Base-by-base conservation (phyloP, 805 yeast genomes). In the Torulaspora maleeae region DNA sequence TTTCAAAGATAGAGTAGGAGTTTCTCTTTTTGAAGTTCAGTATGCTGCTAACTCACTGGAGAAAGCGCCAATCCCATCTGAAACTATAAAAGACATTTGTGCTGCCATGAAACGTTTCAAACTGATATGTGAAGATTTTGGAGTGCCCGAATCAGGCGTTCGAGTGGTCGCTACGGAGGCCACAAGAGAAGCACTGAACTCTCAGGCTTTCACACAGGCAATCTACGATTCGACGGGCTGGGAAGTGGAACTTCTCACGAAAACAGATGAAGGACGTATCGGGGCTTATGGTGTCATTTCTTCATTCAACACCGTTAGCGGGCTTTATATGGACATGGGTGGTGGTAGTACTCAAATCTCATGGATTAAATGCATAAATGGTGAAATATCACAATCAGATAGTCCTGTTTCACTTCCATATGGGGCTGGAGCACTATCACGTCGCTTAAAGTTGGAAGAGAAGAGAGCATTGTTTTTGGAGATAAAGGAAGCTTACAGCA, bases 211-310 rank as follows among this genome's bases (percentile, higher is more conserved):
- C 54, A 70, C 80, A 33, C 72, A 72, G 16, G 76, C 79, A 4
- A 75, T 84, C 24, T 71, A 63, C 40, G 70, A 74, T n/a, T 75
- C 79, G 1, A 76, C 85, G 0, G 82, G 81, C 3, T 82, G 89
- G 87, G 72, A 74, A 38, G 85, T 83, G 2, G 75, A 75, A 40
- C 56, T 83, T 16, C 62, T 84, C 41, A 71, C 79, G 43, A 78
- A 78, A 52, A 78, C 76, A 44, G 83, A 79, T 43, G 93, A 84
- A 55, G 86, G 84, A 17, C 68, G 73, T 50, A 71, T 81, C 10
- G 87, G 86, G 9, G 80, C 85, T 0, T 79, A 78, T 55, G 91
- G 90, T 22, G 86, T 84, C 5, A 85, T 86, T 0, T 80, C 88
- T 0, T 80, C 88, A 0, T 82, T 82, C 59, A 77, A 81, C 59